phyloP scores from a whole-genome alignment of 352 stramenopile species.

The Pilasporangium apinafurcum region DNA sequence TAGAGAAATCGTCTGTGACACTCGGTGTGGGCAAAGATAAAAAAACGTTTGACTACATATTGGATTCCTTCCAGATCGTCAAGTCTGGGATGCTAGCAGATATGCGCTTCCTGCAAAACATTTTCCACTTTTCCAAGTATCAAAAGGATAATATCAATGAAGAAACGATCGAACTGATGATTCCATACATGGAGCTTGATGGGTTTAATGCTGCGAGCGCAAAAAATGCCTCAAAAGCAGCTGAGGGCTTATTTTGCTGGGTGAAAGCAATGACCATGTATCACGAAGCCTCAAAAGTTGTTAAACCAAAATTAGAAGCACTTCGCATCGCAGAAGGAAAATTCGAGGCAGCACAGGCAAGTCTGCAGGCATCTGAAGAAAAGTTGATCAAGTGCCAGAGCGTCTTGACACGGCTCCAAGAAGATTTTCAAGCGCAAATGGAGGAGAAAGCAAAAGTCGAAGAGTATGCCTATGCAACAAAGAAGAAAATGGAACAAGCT shows the following conservation, averaged over 20 bases:
- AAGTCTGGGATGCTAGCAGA: conserved; percentile 85
- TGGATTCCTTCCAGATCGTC: conserved; percentile 84
- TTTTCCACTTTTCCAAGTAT: conserved; percentile 88
- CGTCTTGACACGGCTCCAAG: conserved; percentile 63
- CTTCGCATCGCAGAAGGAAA: conserved; percentile 83
- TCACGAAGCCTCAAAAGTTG: conserved; percentile 89
- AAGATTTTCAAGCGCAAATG: conserved; percentile 88
- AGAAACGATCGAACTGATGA: conserved; percentile 90
- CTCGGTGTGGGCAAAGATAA: conserved; percentile 86
- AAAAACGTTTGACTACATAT: conserved; percentile 72
- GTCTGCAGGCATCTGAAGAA: conserved; percentile 62
- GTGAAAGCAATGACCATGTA: conserved; percentile 90
- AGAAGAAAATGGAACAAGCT: conserved; percentile 89
- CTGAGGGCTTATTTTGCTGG: conserved; percentile 88
- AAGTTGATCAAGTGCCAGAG: conserved; percentile 63
- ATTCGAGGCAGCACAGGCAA: conserved; percentile 76
- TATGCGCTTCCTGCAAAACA: conserved; percentile 82
- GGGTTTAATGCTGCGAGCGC: conserved; percentile 75
- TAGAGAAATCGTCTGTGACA: conserved; percentile 51
- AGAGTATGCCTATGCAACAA: conserved; percentile 71
- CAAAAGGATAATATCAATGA: conserved; percentile 92
- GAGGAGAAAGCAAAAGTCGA: conserved; percentile 83
- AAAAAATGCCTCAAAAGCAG: conserved; percentile 87
- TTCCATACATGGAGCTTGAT: conserved; percentile 85
- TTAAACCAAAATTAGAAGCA: conserved; percentile 91